A percentile compares a stretch with the other conserved stretches of the same genome.
phyloP scores from a whole-genome alignment of 1,139 yeast species.

The Geotrichum cucujoidarum region DNA sequence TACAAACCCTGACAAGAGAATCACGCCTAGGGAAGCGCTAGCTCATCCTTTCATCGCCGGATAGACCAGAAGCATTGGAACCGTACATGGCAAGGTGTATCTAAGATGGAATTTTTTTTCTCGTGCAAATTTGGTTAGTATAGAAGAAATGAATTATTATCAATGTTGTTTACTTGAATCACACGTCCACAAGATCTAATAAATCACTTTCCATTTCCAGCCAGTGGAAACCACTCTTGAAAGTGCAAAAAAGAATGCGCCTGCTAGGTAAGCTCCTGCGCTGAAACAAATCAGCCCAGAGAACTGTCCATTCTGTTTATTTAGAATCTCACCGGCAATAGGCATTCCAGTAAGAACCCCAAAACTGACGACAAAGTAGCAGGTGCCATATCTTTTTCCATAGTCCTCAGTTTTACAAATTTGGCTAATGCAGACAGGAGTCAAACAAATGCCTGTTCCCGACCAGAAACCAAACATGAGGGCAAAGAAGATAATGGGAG shows the following conservation, averaged over 20 bases:
- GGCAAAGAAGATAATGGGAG: conserved; percentile 45
- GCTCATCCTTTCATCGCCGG: neutral
- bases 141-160: too few relatives aligned
- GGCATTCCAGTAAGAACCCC: conserved; percentile 53
- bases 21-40: neutral
- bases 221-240: conserved; percentile 13
- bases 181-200: too few relatives aligned
- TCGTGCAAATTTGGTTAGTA: too few relatives aligned
- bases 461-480: conserved; percentile 52
- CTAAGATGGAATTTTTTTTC: too few relatives aligned
- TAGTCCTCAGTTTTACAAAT: conserved; percentile 59
- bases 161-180: too few relatives aligned
- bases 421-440: conserved; percentile 48
- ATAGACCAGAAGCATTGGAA: too few relatives aligned
- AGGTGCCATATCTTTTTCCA: conserved; percentile 66
- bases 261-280: conserved; percentile 11
- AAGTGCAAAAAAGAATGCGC: conserved; percentile 4
- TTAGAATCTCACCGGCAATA: conserved; percentile 46
- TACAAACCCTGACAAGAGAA: conserved; percentile 68
- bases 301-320: conserved; percentile 19
- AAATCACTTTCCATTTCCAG: conserved; percentile 10
- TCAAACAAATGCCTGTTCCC: conserved; percentile 45
- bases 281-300: conserved; percentile 15
- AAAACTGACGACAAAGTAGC: conserved; percentile 60
- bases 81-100: too few relatives aligned